phyloP scores from a whole-genome alignment of 1,284 basidiomycete genomes.

The Chalciporus sp. region DNA sequence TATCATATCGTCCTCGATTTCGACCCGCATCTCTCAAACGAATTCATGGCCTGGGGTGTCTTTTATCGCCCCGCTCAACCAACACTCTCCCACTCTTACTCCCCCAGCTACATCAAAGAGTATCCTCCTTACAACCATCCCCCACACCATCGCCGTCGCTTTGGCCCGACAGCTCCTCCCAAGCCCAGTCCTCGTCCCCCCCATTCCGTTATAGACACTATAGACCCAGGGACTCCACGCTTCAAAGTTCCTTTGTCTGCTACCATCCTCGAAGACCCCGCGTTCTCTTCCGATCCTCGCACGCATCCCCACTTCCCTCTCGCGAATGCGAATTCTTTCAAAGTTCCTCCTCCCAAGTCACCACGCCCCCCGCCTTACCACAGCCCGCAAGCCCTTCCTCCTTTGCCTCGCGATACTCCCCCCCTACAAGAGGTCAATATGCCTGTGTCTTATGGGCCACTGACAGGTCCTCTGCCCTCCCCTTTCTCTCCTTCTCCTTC shows the following conservation, averaged over 20 bases:
- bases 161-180: neutral
- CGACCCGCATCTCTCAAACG: neutral
- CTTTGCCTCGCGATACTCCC: neutral
- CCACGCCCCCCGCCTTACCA: neutral
- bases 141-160: neutral
- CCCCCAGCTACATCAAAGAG: slow-evolving; percentile 13
- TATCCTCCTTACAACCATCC: slow-evolving; percentile 1
- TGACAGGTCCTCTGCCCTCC: neutral
- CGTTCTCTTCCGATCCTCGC: slow-evolving; percentile 57
- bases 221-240: slow-evolving; percentile 9
- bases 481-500: neutral
- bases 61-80: slow-evolving; percentile 8
- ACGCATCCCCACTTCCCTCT: slow-evolving; percentile 45
- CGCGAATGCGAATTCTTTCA: slow-evolving; percentile 18
- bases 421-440: neutral
- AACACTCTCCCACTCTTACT: neutral
- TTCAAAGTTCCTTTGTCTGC: slow-evolving; percentile 23
- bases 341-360: slow-evolving; percentile 8
- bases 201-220: neutral
- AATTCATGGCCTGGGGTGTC: slow-evolving; percentile 18
- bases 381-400: neutral
- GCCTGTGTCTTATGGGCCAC: neutral
- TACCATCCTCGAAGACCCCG: slow-evolving; percentile 47
- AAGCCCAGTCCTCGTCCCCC: neutral
- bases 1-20: neutral